Evolutionary conservation across 2,329 filamentous ascomycete species (phyloP).

Genomic region (Aspergillus melleus): DNA sequence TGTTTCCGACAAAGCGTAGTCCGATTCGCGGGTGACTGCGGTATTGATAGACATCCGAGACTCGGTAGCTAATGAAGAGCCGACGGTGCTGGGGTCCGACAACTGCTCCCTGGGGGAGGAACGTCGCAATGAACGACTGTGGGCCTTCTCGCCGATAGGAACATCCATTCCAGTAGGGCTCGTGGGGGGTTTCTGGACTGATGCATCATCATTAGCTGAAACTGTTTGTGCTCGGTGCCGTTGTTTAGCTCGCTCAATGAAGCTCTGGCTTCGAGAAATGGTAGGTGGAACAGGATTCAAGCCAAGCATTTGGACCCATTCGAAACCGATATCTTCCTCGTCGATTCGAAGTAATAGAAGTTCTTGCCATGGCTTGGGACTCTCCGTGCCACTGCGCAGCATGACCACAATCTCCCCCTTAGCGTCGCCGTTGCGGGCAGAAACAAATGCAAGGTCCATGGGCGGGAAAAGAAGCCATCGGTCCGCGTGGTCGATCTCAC

Average conservation of each 20-base stretch:
- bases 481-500: conserved; percentile 76
- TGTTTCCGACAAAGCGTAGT: conserved; percentile 30
- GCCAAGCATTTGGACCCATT: conserved; percentile 90
- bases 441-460: conserved; percentile 69
- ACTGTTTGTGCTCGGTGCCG: conserved; percentile 29
- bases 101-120: conserved; percentile 30
- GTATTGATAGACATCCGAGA: conserved; percentile 31
- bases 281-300: conserved; percentile 61
- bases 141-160: conserved; percentile 60
- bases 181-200: conserved; percentile 41
- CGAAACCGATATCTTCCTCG: conserved; percentile 72
- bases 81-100: conserved; percentile 35
- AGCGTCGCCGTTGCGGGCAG: conserved; percentile 74
- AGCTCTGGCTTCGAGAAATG: conserved; percentile 56
- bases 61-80: conserved; percentile 26
- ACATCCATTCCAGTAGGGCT: conserved; percentile 58
- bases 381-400: conserved; percentile 70
- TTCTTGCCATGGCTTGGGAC: conserved; percentile 74
- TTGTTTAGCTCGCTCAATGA: conserved; percentile 47
- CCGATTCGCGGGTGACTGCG: conserved; percentile 35
- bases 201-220: conserved; percentile 22
- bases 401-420: conserved; percentile 78
- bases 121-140: conserved; percentile 47
- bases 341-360: conserved; percentile 75
- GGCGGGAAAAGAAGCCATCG: conserved; percentile 92